Conservation (phyloP, 345 rosid genomes). For the Hirschfeldia incana region DNA sequence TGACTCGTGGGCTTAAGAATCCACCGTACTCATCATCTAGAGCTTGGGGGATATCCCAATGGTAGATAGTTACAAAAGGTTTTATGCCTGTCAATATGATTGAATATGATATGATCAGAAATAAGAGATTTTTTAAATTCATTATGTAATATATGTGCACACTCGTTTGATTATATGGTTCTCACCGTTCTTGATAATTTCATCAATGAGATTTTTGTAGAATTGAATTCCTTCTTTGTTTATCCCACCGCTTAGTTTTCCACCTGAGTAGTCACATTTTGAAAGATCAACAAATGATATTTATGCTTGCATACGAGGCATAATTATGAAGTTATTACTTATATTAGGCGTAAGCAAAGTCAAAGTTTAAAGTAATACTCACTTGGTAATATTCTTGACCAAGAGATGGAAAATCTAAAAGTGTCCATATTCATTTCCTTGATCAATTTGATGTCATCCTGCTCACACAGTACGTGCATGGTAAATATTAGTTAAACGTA, state of each 20-base stretch:
- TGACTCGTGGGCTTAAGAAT: conserved; percentile 41
- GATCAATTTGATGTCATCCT: conserved; percentile 46
- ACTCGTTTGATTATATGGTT: not conserved
- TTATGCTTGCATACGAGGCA: not conserved
- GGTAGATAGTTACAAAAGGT: conserved; percentile 49
- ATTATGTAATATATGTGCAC: not conserved
- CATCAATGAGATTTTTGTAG: conserved; percentile 52
- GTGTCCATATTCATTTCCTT: conserved; percentile 42
- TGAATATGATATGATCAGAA: not conserved
- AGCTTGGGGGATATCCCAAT: conserved; percentile 53
- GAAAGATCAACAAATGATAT: not conserved
- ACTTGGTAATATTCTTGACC: conserved; percentile 51
- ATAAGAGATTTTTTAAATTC: not conserved
- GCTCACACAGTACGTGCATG: not conserved
- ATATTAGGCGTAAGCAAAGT: not conserved
- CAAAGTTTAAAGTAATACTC: not conserved
- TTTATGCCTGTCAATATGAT: conserved; percentile 35
- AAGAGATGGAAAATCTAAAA: conserved; percentile 49
- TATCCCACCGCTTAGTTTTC: conserved; percentile 43
- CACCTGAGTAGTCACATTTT: conserved; percentile 27
- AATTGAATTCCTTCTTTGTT: conserved; percentile 44
- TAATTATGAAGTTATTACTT: not conserved
- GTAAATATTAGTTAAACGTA: not conserved
- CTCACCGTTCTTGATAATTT: conserved; percentile 42
- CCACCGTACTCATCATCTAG: conserved; percentile 50